Evolutionary conservation across 2,329 filamentous ascomycete genomes (phyloP).

Genomic region (Sclerotinia nivalis): DNA sequence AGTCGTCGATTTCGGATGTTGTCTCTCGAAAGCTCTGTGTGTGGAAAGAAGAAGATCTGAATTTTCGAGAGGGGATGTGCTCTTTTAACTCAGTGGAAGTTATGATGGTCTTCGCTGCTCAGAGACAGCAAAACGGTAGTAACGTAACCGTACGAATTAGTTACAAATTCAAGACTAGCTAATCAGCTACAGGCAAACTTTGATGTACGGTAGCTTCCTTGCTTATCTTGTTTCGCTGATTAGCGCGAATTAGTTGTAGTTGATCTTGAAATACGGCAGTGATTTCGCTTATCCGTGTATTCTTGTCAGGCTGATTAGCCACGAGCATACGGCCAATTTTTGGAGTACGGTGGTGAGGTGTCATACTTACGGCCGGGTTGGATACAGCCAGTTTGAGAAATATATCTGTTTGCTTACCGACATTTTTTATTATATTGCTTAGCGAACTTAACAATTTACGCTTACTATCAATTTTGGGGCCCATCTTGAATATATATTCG

Average conservation of each 20-base stretch:
- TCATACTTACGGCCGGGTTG: no score
- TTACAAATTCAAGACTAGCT: not conserved
- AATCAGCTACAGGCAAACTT: not conserved
- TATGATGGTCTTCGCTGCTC: not conserved
- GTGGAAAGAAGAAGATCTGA: not conserved
- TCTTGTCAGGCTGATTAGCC: no score
- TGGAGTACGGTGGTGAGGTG: no score
- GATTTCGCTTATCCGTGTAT: not conserved
- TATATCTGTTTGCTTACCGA: not conserved
- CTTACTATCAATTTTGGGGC: no score
- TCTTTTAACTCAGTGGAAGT: not conserved
- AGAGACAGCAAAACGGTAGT: not conserved
- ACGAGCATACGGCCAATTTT: no score
- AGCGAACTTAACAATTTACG: not conserved
- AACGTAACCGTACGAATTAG: not conserved
- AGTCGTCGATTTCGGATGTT: not conserved
- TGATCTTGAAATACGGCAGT: not conserved
- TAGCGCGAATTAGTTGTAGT: not conserved
- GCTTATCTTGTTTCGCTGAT: not conserved
- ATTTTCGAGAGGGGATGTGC: not conserved
- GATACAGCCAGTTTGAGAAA: not conserved
- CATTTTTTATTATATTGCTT: no score
- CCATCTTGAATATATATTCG: no score
- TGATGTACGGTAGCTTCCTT: not conserved
- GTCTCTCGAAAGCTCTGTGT: not conserved